Evolutionary conservation across 805 yeast species (phyloP).

Genomic region (Zygosaccharomyces bailii): DNA sequence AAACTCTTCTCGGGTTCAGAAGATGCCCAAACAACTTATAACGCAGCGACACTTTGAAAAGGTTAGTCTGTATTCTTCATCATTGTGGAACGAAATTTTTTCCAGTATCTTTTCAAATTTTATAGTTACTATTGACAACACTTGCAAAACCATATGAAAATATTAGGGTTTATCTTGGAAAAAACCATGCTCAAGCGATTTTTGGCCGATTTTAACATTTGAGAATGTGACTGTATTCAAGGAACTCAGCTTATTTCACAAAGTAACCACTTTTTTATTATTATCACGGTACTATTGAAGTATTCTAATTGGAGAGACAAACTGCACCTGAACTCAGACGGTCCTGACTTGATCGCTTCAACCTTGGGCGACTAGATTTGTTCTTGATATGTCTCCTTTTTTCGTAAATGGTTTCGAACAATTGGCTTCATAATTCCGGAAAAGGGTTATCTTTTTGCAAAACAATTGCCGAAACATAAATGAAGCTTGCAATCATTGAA

Average conservation of each 20-base stretch:
- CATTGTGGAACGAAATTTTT: neutral
- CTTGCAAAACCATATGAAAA: neutral
- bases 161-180: neutral
- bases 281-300: too few species aligned
- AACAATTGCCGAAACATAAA: neutral
- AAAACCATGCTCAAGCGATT: neutral
- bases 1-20: neutral
- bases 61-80: neutral
- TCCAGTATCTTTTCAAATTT: neutral
- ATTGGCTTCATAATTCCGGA: neutral
- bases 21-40: neutral
- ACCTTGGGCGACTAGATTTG: too few species aligned
- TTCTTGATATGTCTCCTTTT: neutral
- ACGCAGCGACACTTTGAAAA: neutral
- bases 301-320: too few species aligned
- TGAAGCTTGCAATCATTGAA: neutral
- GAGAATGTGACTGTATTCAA: too few species aligned
- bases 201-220: neutral
- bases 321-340: too few species aligned
- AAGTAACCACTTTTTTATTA: too few species aligned
- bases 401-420: neutral
- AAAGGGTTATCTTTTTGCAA: conserved; percentile 1
- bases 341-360: too few species aligned
- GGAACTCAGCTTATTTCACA: too few species aligned
- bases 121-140: neutral